Conservation (phyloP, 2,329 filamentous ascomycete genomes). For the Nectriaceae sp. region DNA sequence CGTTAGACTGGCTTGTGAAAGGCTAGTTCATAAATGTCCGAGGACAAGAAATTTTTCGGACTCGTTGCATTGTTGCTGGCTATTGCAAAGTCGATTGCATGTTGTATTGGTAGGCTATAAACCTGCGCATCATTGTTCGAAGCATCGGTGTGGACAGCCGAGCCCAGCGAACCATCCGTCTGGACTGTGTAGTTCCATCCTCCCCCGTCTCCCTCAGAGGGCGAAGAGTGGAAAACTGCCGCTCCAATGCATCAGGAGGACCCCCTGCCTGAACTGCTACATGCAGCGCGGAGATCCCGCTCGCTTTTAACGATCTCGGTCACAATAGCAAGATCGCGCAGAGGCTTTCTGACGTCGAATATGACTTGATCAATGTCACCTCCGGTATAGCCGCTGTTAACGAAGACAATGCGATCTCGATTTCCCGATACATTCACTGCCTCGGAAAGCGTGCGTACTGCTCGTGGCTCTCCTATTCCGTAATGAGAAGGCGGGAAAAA, state of each 20-base stretch:
- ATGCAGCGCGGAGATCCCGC: not conserved
- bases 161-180: slow-evolving; percentile 66
- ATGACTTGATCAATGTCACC: no score
- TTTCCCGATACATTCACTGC: no score
- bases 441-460: no score
- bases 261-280: slow-evolving; percentile 1
- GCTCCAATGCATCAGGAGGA: not conserved
- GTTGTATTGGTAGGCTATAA: slow-evolving; percentile 73
- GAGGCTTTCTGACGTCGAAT: no score
- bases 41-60: slow-evolving; percentile 41
- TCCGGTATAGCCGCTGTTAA: no score
- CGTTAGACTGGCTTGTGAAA: slow-evolving; percentile 66
- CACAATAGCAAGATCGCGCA: not conserved
- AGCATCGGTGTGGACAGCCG: slow-evolving; percentile 57
- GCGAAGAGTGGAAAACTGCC: slow-evolving; percentile 3
- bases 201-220: not conserved
- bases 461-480: no score
- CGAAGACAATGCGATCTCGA: no score
- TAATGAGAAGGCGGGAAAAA: no score
- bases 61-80: slow-evolving; percentile 45
- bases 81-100: slow-evolving; percentile 72
- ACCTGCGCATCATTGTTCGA: slow-evolving; percentile 70
- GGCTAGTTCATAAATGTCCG: slow-evolving; percentile 62
- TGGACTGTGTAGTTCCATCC: slow-evolving; percentile 78
- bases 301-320: not conserved